A percentile compares a stretch with the other conserved stretches of the same genome.
Conservation (phyloP, 2,329 filamentous ascomycete species). For the Aspergillus udagawae region DNA sequence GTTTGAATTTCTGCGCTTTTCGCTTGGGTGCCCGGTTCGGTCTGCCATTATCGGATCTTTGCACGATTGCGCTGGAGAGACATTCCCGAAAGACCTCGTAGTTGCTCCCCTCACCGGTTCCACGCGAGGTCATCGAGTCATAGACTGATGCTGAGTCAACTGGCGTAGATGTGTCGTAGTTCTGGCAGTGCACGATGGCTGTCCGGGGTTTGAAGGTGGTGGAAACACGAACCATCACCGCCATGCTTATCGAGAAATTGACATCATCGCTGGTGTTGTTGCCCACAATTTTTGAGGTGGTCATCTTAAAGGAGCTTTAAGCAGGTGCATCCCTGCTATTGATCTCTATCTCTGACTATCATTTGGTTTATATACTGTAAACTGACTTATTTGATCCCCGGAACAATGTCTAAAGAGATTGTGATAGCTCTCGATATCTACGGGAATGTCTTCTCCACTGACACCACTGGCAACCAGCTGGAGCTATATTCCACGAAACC, state of each 20-base stretch:
- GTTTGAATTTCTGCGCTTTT: conserved; percentile 19
- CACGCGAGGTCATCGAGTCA: conserved; percentile 22
- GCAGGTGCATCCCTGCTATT: background rate
- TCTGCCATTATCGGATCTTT: conserved; percentile 50
- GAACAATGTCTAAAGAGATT: conserved; percentile 21
- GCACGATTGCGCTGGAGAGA: conserved; percentile 65
- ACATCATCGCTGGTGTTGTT: conserved; percentile 4
- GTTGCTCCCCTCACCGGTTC: conserved; percentile 47
- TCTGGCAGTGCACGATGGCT: background rate
- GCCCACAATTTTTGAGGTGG: background rate
- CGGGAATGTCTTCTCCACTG: conserved; percentile 69
- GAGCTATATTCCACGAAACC: conserved; percentile 53
- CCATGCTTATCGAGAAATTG: background rate
- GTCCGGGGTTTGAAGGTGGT: background rate
- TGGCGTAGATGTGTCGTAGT: conserved; percentile 1
- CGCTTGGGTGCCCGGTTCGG: conserved; percentile 40
- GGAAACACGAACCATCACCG: background rate
- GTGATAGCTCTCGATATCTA: conserved; percentile 72
- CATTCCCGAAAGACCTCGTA: conserved; percentile 70
- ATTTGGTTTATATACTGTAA: background rate
- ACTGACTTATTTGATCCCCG: background rate
- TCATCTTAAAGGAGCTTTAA: background rate
- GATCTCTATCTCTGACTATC: background rate
- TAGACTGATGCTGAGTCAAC: conserved; percentile 14
- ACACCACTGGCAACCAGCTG: conserved; percentile 61